Conservation (phyloP, 2,329 filamentous ascomycete genomes). For the Pseudogymnoascus sp. region DNA sequence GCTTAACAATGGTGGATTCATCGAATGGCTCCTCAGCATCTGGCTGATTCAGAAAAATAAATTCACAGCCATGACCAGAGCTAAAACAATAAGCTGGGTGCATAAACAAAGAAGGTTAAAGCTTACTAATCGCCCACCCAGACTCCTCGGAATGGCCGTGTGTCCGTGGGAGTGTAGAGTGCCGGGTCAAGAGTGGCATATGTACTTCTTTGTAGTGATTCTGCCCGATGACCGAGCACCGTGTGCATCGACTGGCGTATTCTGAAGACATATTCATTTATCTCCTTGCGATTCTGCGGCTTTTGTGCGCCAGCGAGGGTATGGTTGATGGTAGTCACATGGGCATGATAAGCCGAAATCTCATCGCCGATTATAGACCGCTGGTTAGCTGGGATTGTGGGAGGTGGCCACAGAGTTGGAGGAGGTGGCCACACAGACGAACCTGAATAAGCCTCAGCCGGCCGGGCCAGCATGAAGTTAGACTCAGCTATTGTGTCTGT, state of each 20-base stretch:
- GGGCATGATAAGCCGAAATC: constrained; percentile 33
- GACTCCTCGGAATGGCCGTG: constrained; percentile 81
- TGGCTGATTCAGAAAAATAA: constrained; percentile 72
- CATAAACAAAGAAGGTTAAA: neutral
- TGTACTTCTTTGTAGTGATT: constrained; percentile 52
- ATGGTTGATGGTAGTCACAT: neutral
- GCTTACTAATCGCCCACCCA: constrained; percentile 53
- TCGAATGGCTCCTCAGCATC: constrained; percentile 39
- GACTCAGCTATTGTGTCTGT: constrained; percentile 47
- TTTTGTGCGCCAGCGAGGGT: constrained; percentile 25
- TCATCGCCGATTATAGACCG: constrained; percentile 34
- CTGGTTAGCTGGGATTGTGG: constrained; percentile 52
- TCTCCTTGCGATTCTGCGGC: constrained; percentile 47
- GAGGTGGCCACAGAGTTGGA: constrained; percentile 64
- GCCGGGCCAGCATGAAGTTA: constrained; percentile 59
- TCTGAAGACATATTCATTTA: constrained; percentile 64
- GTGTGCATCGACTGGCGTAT: constrained; percentile 72
- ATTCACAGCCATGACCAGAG: constrained; percentile 79
- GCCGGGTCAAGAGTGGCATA: constrained; percentile 63
- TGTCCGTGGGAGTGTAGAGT: constrained; percentile 70
- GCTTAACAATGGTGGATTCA: constrained; percentile 35
- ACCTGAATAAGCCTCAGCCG: constrained; percentile 34
- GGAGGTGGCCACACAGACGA: constrained; percentile 68
- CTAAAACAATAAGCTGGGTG: constrained; percentile 54
- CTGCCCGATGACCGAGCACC: constrained; percentile 32